These are phyloP conservation scores for Jamesozyma rosinii DNA, from an alignment of 805 yeast genomes.

Conservation along the genomic window DNA sequence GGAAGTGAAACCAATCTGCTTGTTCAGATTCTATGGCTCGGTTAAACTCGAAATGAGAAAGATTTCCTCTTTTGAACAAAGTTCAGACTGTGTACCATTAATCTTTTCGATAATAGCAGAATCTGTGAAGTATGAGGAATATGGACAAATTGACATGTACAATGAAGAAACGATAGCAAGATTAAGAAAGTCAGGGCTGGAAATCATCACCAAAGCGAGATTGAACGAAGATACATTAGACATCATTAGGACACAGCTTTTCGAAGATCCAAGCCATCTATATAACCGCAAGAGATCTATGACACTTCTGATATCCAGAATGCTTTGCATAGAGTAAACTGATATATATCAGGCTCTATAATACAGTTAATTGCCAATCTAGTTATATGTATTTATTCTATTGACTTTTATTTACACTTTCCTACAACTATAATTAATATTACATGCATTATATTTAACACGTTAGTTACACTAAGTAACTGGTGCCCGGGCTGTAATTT, in stretches of 20 bases:
- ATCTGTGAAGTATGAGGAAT: slow-evolving; percentile 29
- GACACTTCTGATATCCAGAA: slow-evolving; percentile 16
- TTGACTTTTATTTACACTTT: not conserved
- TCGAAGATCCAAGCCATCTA: slow-evolving; percentile 8
- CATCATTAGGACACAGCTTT: not conserved
- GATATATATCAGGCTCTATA: not conserved
- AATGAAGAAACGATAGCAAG: slow-evolving; percentile 13
- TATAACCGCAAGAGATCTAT: slow-evolving; percentile 21
- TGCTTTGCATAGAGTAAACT: slow-evolving; percentile 5
- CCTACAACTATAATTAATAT: not conserved
- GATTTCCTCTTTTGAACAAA: slow-evolving; percentile 23
- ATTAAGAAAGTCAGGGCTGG: slow-evolving; percentile 21
- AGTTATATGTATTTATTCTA: not conserved
- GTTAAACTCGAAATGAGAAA: slow-evolving; percentile 29
- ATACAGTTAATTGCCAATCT: not conserved
- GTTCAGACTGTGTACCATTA: slow-evolving; percentile 28
- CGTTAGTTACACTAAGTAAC: not conserved
- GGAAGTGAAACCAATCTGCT: slow-evolving; percentile 24
- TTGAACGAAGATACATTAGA: not conserved
- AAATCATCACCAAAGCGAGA: not conserved
- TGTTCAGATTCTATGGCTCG: slow-evolving; percentile 28
- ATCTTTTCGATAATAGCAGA: slow-evolving; percentile 27
- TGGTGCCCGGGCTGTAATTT: no score
- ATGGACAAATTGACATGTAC: slow-evolving; percentile 18
- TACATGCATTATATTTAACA: not conserved